Evolutionary conservation across 352 stramenopile genomes (phyloP).

Genomic region (Pythium brachiatum): DNA sequence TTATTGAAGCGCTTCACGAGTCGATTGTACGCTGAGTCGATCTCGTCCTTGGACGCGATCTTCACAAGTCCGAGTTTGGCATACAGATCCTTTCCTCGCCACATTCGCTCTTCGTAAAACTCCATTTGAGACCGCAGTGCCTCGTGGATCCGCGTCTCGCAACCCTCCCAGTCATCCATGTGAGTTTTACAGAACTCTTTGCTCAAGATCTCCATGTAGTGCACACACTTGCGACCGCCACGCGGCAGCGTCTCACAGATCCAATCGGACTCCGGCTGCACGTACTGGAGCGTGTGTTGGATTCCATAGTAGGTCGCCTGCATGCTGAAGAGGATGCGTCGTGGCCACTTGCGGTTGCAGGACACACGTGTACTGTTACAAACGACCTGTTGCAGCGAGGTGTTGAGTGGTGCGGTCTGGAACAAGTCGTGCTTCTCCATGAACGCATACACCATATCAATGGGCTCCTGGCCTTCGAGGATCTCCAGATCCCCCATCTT

Average conservation of each 20-base stretch:
- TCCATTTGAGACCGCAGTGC: conserved; percentile 62
- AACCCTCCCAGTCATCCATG: conserved; percentile 65
- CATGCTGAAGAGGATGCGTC: conserved; percentile 74
- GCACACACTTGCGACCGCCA: conserved; percentile 61
- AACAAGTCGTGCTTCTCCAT: conserved; percentile 86
- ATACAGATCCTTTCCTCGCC: conserved; percentile 76
- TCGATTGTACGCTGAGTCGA: conserved; percentile 76
- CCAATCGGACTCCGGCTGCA: conserved; percentile 79
- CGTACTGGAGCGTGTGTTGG: conserved; percentile 68
- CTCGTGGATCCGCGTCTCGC: conserved; percentile 53
- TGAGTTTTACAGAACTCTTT: conserved; percentile 69
- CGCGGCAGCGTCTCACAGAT: conserved; percentile 45
- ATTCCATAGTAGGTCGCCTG: conserved; percentile 73
- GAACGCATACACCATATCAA: conserved; percentile 83
- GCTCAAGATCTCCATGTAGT: conserved; percentile 68
- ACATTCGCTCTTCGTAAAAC: conserved; percentile 72
- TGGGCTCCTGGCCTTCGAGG: conserved; percentile 72
- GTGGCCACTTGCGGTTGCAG: conserved; percentile 50
- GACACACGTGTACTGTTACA: conserved; percentile 72
- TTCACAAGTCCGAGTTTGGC: conserved; percentile 79
- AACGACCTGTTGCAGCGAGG: conserved; percentile 55
- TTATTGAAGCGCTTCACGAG: conserved; percentile 87
- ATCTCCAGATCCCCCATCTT: conserved; percentile 74
- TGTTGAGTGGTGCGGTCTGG: conserved; percentile 78
- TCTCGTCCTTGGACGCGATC: conserved; percentile 62